phyloP scores from a whole-genome alignment of 306 rosid genomes.

The Castanea crenata region DNA sequence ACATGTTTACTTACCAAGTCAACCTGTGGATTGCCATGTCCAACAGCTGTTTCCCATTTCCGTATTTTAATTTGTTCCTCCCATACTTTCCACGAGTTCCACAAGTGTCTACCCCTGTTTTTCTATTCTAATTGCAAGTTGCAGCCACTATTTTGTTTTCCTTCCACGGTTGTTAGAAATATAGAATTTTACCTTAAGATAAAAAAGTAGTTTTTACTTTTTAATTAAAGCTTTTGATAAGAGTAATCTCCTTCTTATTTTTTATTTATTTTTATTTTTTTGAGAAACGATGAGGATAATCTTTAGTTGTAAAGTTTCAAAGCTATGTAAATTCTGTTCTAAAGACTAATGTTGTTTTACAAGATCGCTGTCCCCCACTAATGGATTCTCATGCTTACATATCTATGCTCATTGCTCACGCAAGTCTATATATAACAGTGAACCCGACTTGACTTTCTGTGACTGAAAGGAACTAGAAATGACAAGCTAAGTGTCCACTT shows the following conservation, averaged over 20 bases:
- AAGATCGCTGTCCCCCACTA: neutral
- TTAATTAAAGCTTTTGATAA: no score
- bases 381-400: neutral
- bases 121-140: neutral
- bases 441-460: neutral
- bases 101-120: neutral
- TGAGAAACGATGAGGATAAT: no score
- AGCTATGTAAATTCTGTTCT: no score
- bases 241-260: no score
- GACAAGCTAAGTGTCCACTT: neutral
- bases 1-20: conserved; percentile 26
- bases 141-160: no score
- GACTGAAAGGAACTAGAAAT: neutral
- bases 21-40: conserved; percentile 18
- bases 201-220: no score
- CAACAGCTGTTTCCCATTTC: conserved; percentile 30
- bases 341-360: no score
- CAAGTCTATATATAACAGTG: neutral
- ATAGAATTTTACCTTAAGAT: no score
- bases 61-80: neutral
- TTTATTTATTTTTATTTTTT: no score
- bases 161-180: no score
- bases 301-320: no score
- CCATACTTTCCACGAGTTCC: neutral
- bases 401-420: neutral